phyloP scores from a whole-genome alignment of 495 filamentous ascomycete species.

The Bacidia gigantensis region DNA sequence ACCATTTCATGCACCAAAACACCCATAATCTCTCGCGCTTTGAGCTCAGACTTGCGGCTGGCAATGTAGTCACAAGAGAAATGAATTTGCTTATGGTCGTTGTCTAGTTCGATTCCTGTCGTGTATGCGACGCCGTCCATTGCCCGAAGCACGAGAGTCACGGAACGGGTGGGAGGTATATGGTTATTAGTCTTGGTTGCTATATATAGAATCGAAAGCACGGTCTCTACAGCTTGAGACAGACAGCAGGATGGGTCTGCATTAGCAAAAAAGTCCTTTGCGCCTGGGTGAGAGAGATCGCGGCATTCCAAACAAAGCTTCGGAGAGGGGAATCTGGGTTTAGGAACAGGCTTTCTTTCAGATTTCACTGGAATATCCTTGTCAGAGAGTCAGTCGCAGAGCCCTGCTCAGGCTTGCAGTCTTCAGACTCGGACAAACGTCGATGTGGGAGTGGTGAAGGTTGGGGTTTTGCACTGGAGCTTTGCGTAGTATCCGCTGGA shows the following conservation, averaged over 20 bases:
- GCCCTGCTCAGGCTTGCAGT: background rate
- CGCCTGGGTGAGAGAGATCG: conserved; percentile 52
- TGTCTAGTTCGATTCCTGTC: conserved; percentile 64
- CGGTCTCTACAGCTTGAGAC: conserved; percentile 42
- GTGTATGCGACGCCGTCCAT: conserved; percentile 85
- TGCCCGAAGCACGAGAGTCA: conserved; percentile 72
- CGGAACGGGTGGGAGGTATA: conserved; percentile 50
- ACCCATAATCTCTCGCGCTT: conserved; percentile 55
- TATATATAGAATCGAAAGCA: conserved; percentile 26
- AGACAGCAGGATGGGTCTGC: conserved; percentile 47
- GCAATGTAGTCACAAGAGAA: conserved; percentile 67
- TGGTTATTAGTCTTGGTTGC: conserved; percentile 16
- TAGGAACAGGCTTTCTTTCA: conserved; percentile 5
- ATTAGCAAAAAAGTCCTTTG: conserved; percentile 46
- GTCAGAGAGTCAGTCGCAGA: background rate
- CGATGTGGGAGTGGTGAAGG: background rate
- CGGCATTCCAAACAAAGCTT: conserved; percentile 58
- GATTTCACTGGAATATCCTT: no score
- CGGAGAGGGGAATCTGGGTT: conserved; percentile 31
- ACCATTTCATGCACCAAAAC: conserved; percentile 89
- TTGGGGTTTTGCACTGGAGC: conserved; percentile 1
- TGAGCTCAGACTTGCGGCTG: conserved; percentile 18
- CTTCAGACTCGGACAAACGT: background rate
- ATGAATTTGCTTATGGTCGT: conserved; percentile 92
- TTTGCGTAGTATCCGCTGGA: conserved; percentile 8